These are phyloP conservation scores for Vaccinium macrocarpon DNA, from an alignment of 148 eudicot genomes.

Conservation along the genomic window DNA sequence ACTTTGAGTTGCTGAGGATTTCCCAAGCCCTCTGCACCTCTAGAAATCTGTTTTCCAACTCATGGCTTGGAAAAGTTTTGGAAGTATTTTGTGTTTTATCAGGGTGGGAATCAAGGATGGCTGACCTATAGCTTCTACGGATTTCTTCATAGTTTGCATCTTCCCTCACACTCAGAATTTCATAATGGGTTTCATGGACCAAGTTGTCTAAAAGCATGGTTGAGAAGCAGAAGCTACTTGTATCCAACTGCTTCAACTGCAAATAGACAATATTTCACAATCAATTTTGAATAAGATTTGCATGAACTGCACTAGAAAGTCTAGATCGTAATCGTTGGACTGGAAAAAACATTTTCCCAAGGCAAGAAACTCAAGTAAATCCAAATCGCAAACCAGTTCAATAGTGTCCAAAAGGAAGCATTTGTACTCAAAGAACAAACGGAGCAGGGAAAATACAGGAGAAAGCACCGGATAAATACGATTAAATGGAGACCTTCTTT, in stretches of 20 bases:
- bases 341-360: neutral
- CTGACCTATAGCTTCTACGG: slow-evolving; percentile 61
- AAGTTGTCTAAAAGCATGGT: slow-evolving; percentile 25
- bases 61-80: slow-evolving; percentile 19
- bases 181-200: slow-evolving; percentile 53
- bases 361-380: slow-evolving; percentile 4
- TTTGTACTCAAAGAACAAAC: neutral
- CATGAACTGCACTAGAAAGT: neutral
- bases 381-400: neutral
- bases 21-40: slow-evolving; percentile 91
- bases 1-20: slow-evolving; percentile 56
- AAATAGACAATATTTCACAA: slow-evolving; percentile 5
- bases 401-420: neutral
- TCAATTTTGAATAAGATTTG: neutral
- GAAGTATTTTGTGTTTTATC: slow-evolving; percentile 49
- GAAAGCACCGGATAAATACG: neutral
- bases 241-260: slow-evolving; percentile 13
- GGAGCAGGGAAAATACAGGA: neutral
- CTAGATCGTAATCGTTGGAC: no score
- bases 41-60: slow-evolving; percentile 37
- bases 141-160: slow-evolving; percentile 68
- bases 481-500: neutral
- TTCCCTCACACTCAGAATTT: slow-evolving; percentile 64
- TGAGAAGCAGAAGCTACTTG: neutral
- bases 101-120: slow-evolving; percentile 67